phyloP scores from a whole-genome alignment of 1,284 basidiomycete genomes.

The Schizophyllum amplum region DNA sequence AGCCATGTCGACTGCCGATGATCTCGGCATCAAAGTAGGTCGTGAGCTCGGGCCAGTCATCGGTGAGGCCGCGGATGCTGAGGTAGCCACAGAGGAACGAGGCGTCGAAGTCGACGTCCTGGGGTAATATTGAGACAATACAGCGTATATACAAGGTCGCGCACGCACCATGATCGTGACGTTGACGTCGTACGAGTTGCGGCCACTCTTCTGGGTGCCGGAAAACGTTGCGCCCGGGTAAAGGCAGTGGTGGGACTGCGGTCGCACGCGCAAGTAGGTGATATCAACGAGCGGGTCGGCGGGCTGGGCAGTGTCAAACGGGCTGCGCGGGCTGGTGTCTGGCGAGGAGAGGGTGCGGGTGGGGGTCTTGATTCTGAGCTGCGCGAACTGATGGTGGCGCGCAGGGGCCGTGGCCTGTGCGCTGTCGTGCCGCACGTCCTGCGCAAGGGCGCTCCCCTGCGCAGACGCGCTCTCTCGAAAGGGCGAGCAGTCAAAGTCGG shows the following conservation, averaged over 20 bases:
- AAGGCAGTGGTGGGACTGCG: conserved; percentile 71
- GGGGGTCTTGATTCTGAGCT: neutral
- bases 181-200: conserved; percentile 79
- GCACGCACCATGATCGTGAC: conserved; percentile 71
- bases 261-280: conserved; percentile 63
- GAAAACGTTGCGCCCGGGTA: conserved; percentile 74
- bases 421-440: neutral
- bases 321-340: conserved; percentile 1
- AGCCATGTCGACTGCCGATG: conserved; percentile 81
- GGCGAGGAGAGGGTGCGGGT: conserved; percentile 3
- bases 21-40: conserved; percentile 95
- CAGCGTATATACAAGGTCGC: neutral
- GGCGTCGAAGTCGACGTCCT: conserved; percentile 78
- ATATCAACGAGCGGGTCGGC: conserved; percentile 59
- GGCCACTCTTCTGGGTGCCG: conserved; percentile 78
- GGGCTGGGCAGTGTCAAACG: neutral
- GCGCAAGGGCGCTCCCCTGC: neutral
- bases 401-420: neutral
- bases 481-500: neutral
- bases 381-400: neutral
- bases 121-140: too few relatives aligned
- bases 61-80: conserved; percentile 80
- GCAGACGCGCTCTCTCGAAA: neutral
- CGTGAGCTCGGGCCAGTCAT: conserved; percentile 85
- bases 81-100: conserved; percentile 85